A percentile compares a stretch with the other conserved stretches of the same genome.
Evolutionary conservation across 176 grass and related monocot genomes (phyloP).

Genomic region (Hordeum vulgare): MorexV3_pseudomolecules_assembly NC_058518.1:358321905-358322404

Average conservation of each 20-base stretch:
- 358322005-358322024: background rate
- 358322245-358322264: background rate
- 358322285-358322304: background rate
- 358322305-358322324: background rate
- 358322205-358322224: background rate
- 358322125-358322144: background rate
- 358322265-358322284: background rate
- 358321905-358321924: background rate
- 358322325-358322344: background rate
- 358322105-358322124: too few relatives aligned
- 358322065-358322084: background rate
- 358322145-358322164: background rate
- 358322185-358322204: background rate
- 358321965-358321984: background rate
- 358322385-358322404: background rate
- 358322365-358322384: constrained; percentile 1
- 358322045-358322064: background rate
- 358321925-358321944: background rate
- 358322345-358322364: constrained; percentile 1
- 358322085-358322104: background rate
- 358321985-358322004: background rate
- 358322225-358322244: background rate
- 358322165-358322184: background rate
- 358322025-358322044: background rate
- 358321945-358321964: background rate